Base-by-base conservation (phyloP, 257 asterid species). In the Cynanchum wilfordii region DNA sequence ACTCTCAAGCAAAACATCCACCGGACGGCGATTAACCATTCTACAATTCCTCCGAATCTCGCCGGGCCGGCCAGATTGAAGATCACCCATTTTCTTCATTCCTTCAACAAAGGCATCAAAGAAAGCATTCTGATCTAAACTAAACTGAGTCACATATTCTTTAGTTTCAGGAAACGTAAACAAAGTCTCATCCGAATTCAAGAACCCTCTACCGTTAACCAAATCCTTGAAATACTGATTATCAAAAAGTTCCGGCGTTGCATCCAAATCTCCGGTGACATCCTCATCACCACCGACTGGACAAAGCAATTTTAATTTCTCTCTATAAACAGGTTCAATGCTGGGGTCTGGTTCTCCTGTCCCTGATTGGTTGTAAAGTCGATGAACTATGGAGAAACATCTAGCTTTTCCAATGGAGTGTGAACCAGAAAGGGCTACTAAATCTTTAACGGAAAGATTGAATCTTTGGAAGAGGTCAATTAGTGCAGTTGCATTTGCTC, bases 361-460 rank as follows among this genome's bases (percentile, higher is more conserved):
- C 13, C 98, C 99, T 0, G 98, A 90, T 63, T 95, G 99, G 73
- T 95, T 95, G 83, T 95, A 95, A 58, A 92, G 97, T 73, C 99
- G 77, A 84, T 87, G 88, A 75, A 87, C 86, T 2, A 95, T 77
- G 1, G 99, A 95, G 79, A 92, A 95, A 70, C 98, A 95, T 67
- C 98, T 78, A 2, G 79, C 98, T 76, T 95, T 79, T 71, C 98
- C 98, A 54, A 90, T 86, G 82, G 99, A 92, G 73, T 92, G 99
- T 52, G 99, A 89, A 4, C 99, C 97, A 1, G 99, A 95, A 58
- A 95, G 98, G 59, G 97, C 96, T 13, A 95, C 99, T 66, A 95
- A 71, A 71, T 95, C 94, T 80, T 82, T 79, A 63, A 76, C 75
- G 0, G 98, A 79, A n/a, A 92, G 96, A 73, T 90, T 81, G 86